Conservation (phyloP, 148 eudicot genomes). For the Heliosperma pusillum region DNA sequence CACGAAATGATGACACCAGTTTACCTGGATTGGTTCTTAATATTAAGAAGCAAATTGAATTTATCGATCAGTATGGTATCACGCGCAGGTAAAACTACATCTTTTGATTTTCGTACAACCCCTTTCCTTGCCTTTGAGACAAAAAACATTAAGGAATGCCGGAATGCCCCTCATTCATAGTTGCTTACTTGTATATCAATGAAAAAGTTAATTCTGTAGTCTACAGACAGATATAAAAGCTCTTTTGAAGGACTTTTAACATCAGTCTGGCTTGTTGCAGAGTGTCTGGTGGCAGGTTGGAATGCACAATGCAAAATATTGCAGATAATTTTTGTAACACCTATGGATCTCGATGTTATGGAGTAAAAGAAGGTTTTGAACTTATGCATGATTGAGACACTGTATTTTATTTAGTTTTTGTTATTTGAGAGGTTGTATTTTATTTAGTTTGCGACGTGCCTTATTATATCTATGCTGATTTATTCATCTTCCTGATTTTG, state of each 20-base stretch:
- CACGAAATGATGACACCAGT: conserved; percentile 59
- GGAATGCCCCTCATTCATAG: conserved; percentile 4
- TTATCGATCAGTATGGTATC: conserved; percentile 71
- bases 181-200: conserved; percentile 4
- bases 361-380: conserved; percentile 66
- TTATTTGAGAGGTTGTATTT: not conserved
- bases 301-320: conserved; percentile 98
- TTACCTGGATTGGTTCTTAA: conserved; percentile 95
- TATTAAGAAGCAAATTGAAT: conserved; percentile 74
- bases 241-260: not conserved
- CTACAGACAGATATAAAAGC: conserved; percentile 1
- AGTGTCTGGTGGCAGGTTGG: conserved; percentile 90
- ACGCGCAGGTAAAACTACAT: conserved; percentile 51
- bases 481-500: conserved; percentile 7
- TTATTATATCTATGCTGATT: conserved; percentile 7
- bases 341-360: conserved; percentile 52
- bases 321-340: conserved; percentile 72
- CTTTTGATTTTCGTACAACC: not conserved
- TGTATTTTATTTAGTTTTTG: not conserved
- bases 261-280: conserved; percentile 38
- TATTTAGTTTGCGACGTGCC: not conserved
- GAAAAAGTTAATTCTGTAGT: not conserved
- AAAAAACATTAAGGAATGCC: not conserved
- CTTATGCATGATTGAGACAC: not conserved
- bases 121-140: not conserved